These are phyloP conservation scores for Penicillium robsamsonii DNA, from an alignment of 495 filamentous ascomycete genomes.

Conservation along the genomic window DNA sequence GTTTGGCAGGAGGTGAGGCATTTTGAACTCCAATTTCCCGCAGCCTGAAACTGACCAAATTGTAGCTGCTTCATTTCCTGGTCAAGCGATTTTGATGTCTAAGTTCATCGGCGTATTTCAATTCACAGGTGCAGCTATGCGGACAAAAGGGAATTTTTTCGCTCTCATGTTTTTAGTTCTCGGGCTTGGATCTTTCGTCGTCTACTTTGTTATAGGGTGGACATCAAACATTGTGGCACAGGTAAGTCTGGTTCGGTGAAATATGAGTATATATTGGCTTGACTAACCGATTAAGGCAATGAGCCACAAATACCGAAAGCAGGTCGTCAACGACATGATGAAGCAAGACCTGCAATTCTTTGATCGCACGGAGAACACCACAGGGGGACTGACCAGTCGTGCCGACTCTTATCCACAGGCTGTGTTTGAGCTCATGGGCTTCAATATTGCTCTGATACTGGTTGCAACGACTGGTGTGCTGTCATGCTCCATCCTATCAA, in stretches of 20 bases:
- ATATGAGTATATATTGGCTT: not conserved
- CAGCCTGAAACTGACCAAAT: not conserved
- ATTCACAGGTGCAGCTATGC: slow-evolving; percentile 23
- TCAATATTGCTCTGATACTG: slow-evolving; percentile 25
- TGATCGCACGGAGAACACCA: slow-evolving; percentile 56
- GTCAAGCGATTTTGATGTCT: slow-evolving; percentile 27
- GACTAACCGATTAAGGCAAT: slow-evolving; percentile 23
- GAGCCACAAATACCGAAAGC: slow-evolving; percentile 48
- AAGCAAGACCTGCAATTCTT: slow-evolving; percentile 62
- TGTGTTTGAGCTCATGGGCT: slow-evolving; percentile 45
- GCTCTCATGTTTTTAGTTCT: slow-evolving; percentile 62
- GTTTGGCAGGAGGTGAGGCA: slow-evolving; percentile 6
- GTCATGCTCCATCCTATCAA: slow-evolving; percentile 21
- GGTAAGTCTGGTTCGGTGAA: slow-evolving; percentile 6
- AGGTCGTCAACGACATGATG: slow-evolving; percentile 58
- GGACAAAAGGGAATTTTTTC: slow-evolving; percentile 48
- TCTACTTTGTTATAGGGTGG: slow-evolving; percentile 55
- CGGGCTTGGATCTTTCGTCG: slow-evolving; percentile 45
- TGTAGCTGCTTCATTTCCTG: slow-evolving; percentile 27
- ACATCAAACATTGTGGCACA: slow-evolving; percentile 47
- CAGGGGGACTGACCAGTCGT: slow-evolving; percentile 59
- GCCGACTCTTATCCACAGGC: slow-evolving; percentile 53
- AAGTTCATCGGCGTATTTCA: slow-evolving; percentile 32
- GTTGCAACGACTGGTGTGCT: slow-evolving; percentile 45
- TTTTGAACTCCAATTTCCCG: too few species aligned